These are phyloP conservation scores for Euclidium syriacum DNA, from an alignment of 345 rosid genomes.

Conservation along the genomic window DNA sequence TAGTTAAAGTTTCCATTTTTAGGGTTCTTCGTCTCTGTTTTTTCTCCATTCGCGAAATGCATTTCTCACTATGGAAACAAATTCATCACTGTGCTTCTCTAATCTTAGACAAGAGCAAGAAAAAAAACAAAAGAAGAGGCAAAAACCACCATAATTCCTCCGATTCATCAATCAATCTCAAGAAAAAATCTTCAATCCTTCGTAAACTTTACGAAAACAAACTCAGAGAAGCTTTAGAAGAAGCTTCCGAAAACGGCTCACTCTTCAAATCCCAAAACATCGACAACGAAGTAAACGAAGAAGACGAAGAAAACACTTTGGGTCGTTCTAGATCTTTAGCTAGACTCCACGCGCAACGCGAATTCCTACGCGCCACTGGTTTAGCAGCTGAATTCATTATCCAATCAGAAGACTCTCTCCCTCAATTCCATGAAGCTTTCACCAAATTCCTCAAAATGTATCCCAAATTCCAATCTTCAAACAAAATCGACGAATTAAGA, in stretches of 20 bases:
- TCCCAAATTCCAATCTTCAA: constrained; percentile 65
- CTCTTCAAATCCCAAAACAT: constrained; percentile 65
- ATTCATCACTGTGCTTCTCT: constrained; percentile 96
- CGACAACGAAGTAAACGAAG: constrained; percentile 44
- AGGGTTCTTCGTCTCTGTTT: constrained; percentile 16
- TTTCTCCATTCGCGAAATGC: constrained; percentile 44
- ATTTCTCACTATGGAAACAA: constrained; percentile 96
- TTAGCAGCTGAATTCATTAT: constrained; percentile 56
- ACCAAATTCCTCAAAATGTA: constrained; percentile 74
- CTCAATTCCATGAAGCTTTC: constrained; percentile 56
- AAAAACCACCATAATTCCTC: no score
- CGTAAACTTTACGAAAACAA: constrained; percentile 71
- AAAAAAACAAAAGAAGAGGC: constrained; percentile 52
- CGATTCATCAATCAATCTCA: constrained; percentile 45
- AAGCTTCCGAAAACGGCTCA: constrained; percentile 83
- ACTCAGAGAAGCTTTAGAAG: constrained; percentile 83
- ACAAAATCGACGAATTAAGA: constrained; percentile 65
- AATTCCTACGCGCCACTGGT: constrained; percentile 71
- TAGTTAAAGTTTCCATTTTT: constrained; percentile 17
- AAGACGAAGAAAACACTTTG: constrained; percentile 43
- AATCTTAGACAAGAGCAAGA: constrained; percentile 78
- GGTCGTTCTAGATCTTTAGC: constrained; percentile 85
- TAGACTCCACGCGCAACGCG: constrained; percentile 74
- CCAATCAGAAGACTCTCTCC: constrained; percentile 48
- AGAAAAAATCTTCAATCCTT: constrained; percentile 41